Base-by-base conservation (phyloP, 2,329 filamentous ascomycete genomes). In the Scedosporium apiospermum region DNA sequence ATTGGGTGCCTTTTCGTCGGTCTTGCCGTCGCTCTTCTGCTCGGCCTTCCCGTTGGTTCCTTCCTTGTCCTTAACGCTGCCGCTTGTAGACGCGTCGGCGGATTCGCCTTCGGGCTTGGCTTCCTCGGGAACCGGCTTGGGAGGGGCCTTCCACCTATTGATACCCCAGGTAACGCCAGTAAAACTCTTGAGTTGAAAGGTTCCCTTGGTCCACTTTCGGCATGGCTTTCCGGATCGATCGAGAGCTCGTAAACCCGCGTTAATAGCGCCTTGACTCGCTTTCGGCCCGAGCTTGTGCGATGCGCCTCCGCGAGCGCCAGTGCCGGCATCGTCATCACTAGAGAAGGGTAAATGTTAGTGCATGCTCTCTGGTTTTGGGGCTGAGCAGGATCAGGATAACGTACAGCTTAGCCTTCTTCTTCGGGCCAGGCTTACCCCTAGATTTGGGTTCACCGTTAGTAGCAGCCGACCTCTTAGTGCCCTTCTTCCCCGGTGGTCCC, bases 231-330 rank as follows among this genome's bases (percentile, higher is more conserved):
- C 93, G 6, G 89, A 89, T 65, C 93, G 88, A 75, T 99, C 95
- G 66, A 99, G 89, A 12, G 95, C 93, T 62, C 95, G 91, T 59
- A 99, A 87, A 61, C 91, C 91, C 62, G 95, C 95, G 72, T 99
- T 99, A 81, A 99, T 99, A 64, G 93, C 93, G 66, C 95, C 95
- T 70, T 93, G 90, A 74, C 97, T 98, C 60, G 93, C 93, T 76
- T 97, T 98, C 68, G 95, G 95, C 3, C 93, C 93, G 27, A 98
- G 88, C 74, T 96, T 96, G 76, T 93, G 90, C 60, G 81, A 79
- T 62, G 81, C 81, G 5, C 78, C 77, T 57, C 79, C 76, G 68
- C 81, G 78, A 68, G 75, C 74, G 65, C 78, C 71, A 68, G 78
- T 76, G 70, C 78, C 78, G 68, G 84, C 81, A 68, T 88, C 85